phyloP scores from a whole-genome alignment of 192 early-diverging fungal species.

The Diversispora eburnea region DNA sequence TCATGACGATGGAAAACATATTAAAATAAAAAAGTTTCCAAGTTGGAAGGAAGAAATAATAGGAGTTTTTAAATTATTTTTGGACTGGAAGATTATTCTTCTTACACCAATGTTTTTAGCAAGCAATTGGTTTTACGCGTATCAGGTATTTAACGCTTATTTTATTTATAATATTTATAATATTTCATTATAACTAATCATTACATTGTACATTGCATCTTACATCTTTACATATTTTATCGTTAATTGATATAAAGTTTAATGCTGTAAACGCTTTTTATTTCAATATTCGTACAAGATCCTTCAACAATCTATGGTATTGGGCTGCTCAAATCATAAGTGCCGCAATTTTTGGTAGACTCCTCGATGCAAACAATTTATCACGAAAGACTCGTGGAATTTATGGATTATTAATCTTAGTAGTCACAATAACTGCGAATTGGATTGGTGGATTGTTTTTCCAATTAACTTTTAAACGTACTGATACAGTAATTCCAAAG shows the following conservation, averaged over 20 bases:
- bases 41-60: constrained; percentile 54
- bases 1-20: constrained; percentile 65
- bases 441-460: constrained; percentile 65
- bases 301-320: constrained; percentile 72
- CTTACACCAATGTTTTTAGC: constrained; percentile 67
- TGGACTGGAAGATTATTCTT: constrained; percentile 62
- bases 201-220: neutral
- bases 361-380: constrained; percentile 61
- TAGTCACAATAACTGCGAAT: constrained; percentile 50
- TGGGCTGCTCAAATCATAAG: constrained; percentile 76
- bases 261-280: constrained; percentile 57
- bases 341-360: constrained; percentile 55
- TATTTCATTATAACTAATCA: neutral
- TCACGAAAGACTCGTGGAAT: constrained; percentile 62
- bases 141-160: constrained; percentile 39
- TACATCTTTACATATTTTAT: neutral
- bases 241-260: neutral
- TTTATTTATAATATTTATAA: neutral
- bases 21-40: constrained; percentile 67
- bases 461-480: constrained; percentile 51
- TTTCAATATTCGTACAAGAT: constrained; percentile 67
- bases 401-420: constrained; percentile 49
- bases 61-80: constrained; percentile 56
- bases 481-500: constrained; percentile 43
- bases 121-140: constrained; percentile 80